Conservation (phyloP, 1,284 basidiomycete species). For the Afroboletus lepidellus region DNA sequence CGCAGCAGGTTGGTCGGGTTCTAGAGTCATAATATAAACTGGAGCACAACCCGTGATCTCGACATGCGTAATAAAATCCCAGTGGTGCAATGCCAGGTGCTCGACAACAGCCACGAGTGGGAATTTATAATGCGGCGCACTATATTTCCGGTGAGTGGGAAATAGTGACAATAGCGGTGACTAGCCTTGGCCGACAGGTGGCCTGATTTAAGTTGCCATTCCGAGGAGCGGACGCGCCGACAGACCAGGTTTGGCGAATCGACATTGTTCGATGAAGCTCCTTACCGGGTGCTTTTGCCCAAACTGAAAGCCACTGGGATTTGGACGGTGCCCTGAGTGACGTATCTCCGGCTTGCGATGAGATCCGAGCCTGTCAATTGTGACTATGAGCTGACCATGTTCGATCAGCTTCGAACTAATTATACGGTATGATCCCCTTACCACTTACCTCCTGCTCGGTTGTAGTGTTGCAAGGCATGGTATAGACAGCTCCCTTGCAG, state of each 20-base stretch:
- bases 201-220: slow-evolving; percentile 13
- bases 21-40: background rate
- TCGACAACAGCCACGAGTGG: slow-evolving; percentile 7
- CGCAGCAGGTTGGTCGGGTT: background rate
- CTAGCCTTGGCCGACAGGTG: slow-evolving; percentile 21
- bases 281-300: background rate
- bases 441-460: slow-evolving; percentile 3
- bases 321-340: slow-evolving; percentile 4
- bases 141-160: slow-evolving; percentile 14
- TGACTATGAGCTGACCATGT: background rate
- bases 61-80: slow-evolving; percentile 13
- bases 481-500: background rate
- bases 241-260: slow-evolving; percentile 1
- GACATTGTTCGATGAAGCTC: slow-evolving; percentile 8
- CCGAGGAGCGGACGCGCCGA: slow-evolving; percentile 2
- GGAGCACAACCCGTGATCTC: slow-evolving; percentile 1
- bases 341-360: background rate
- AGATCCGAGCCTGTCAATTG: background rate
- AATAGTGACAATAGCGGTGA: slow-evolving; percentile 16
- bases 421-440: background rate
- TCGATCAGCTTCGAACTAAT: background rate
- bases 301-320: slow-evolving; percentile 4
- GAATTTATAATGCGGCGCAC: background rate
- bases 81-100: background rate
- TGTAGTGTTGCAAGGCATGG: background rate